These are phyloP conservation scores for Saccharomyces hybrid DNA, from an alignment of 1,139 yeast species.

Conservation along the genomic window DNA sequence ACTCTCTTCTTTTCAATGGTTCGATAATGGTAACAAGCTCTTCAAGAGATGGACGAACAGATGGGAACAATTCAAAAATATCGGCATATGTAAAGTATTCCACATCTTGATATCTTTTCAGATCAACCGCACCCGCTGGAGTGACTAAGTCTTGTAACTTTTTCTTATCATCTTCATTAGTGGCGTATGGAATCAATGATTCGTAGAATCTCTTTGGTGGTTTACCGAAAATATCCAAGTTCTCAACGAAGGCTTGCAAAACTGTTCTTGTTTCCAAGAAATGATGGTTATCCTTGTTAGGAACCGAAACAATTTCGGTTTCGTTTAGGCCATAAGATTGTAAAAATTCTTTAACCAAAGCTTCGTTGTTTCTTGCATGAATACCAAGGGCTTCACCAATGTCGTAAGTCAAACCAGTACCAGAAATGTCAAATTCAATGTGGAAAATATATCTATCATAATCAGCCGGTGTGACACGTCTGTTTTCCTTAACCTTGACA, in stretches of 20 bases:
- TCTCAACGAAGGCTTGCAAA: slow-evolving; percentile 70
- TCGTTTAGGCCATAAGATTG: slow-evolving; percentile 57
- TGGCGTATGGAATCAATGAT: slow-evolving; percentile 64
- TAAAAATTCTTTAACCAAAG: slow-evolving; percentile 62
- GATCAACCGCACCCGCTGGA: slow-evolving; percentile 77
- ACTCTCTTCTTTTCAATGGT: slow-evolving; percentile 93
- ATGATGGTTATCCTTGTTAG: slow-evolving; percentile 57
- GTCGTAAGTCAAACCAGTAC: slow-evolving; percentile 84
- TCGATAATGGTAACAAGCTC: slow-evolving; percentile 69
- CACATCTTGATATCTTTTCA: slow-evolving; percentile 79
- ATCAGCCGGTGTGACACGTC: slow-evolving; percentile 83
- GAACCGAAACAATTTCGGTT: slow-evolving; percentile 61
- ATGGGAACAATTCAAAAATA: slow-evolving; percentile 67
- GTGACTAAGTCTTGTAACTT: slow-evolving; percentile 57
- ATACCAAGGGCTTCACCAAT: slow-evolving; percentile 97
- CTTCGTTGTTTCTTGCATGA: slow-evolving; percentile 76
- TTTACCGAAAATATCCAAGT: slow-evolving; percentile 83
- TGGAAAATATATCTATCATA: slow-evolving; percentile 95
- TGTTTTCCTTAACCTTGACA: slow-evolving; percentile 85
- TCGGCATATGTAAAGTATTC: slow-evolving; percentile 79
- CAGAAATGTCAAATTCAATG: slow-evolving; percentile 84
- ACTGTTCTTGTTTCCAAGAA: slow-evolving; percentile 68
- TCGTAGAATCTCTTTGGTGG: slow-evolving; percentile 95
- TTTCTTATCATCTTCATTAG: slow-evolving; percentile 59
- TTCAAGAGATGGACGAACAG: slow-evolving; percentile 72